phyloP scores from a whole-genome alignment of 148 eudicot genomes.

The Vaccinium myrtillus region DNA sequence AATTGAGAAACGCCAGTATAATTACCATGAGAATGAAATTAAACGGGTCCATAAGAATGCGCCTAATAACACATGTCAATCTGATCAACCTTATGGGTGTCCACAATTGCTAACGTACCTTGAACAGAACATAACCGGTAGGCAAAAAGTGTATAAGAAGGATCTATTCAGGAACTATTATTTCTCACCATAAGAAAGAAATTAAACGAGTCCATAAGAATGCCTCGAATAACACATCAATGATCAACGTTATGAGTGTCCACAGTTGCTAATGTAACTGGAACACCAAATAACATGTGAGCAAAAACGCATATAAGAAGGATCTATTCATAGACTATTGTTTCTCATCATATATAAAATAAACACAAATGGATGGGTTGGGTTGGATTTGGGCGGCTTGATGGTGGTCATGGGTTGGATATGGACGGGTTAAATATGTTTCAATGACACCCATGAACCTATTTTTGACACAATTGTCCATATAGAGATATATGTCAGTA shows the following conservation, averaged over 20 bases:
- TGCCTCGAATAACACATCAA: background rate
- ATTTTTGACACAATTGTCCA: no score
- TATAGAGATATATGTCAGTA: no score
- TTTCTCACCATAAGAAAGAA: background rate
- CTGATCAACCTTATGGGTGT: background rate
- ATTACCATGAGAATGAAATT: background rate
- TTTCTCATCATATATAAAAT: background rate
- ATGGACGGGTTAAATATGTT: no score
- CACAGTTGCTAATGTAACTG: background rate
- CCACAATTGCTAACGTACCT: background rate
- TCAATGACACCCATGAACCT: no score
- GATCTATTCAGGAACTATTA: background rate
- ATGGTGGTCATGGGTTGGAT: no score
- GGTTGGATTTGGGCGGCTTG: no score
- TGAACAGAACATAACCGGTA: background rate
- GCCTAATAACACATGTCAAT: background rate
- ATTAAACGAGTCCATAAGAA: background rate
- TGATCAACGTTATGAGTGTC: background rate
- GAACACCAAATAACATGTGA: background rate
- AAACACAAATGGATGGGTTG: background rate
- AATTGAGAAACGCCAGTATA: constrained; percentile 9
- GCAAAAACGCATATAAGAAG: background rate
- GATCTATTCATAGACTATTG: background rate
- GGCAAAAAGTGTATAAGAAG: background rate
- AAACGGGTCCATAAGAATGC: background rate